Evolutionary conservation across 2,329 filamentous ascomycete species (phyloP).

Genomic region (Calonectria montana): DNA sequence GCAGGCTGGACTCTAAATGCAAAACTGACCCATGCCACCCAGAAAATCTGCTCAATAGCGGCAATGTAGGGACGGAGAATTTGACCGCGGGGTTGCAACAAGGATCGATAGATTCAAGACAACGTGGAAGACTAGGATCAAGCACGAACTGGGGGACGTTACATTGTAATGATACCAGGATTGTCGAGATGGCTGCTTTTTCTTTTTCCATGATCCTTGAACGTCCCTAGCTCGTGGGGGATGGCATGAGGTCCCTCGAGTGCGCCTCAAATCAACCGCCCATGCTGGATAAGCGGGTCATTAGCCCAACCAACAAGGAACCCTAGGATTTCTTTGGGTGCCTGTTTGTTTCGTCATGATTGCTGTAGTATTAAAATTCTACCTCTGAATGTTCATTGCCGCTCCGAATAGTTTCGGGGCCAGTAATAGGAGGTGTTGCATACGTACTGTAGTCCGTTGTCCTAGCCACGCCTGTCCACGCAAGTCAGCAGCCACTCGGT

Average conservation of each 20-base stretch:
- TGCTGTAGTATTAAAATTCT: neutral
- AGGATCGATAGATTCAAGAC: slow-evolving; percentile 12
- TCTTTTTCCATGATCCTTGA: slow-evolving; percentile 3
- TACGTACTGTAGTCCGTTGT: neutral
- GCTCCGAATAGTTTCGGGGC: neutral
- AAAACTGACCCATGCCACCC: neutral
- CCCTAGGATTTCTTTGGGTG: neutral
- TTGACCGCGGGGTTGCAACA: slow-evolving; percentile 6
- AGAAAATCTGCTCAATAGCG: neutral
- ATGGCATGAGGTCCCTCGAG: neutral
- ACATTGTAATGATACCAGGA: slow-evolving; percentile 16
- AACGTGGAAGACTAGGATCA: slow-evolving; percentile 23
- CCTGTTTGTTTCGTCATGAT: slow-evolving; percentile 7
- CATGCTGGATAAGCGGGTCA: slow-evolving; percentile 4
- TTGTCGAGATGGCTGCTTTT: neutral
- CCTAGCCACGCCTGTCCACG: neutral
- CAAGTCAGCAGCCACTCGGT: neutral
- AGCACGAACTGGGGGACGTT: slow-evolving; percentile 15
- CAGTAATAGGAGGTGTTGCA: neutral
- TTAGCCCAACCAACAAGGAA: neutral
- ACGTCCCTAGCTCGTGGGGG: neutral
- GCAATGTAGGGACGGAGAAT: neutral
- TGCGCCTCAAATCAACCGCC: neutral
- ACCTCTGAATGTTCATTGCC: too few species aligned
- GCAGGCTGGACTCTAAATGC: neutral